Evolutionary conservation across 2,329 filamentous ascomycete genomes (phyloP).

Genomic region (Cladorrhinum sp.): DNA sequence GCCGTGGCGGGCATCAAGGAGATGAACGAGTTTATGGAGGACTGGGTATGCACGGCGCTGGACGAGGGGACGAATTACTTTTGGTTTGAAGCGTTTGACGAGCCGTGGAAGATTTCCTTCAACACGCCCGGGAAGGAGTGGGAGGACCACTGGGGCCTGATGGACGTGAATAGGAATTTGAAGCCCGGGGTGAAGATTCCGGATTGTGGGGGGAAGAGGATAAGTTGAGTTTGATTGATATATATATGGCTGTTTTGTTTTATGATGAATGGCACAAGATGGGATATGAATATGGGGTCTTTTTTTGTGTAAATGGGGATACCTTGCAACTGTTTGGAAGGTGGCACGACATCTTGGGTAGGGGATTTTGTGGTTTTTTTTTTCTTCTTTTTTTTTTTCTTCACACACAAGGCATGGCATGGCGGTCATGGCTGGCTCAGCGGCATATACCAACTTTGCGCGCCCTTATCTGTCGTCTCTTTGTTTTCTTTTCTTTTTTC

Average conservation of each 20-base stretch:
- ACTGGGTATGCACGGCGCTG: slow-evolving; percentile 79
- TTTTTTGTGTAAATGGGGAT: background rate
- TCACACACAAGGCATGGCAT: background rate
- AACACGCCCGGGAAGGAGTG: slow-evolving; percentile 68
- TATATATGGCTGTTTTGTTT: background rate
- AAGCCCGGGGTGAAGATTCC: slow-evolving; percentile 84
- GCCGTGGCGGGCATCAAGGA: slow-evolving; percentile 75
- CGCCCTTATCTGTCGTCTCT: too few species aligned
- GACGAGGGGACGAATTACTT: slow-evolving; percentile 87
- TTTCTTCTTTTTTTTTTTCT: background rate
- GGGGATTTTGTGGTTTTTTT: background rate
- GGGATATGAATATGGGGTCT: background rate
- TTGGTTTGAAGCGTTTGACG: slow-evolving; percentile 96
- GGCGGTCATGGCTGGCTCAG: too few species aligned
- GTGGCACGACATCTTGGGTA: background rate
- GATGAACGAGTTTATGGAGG: slow-evolving; percentile 81
- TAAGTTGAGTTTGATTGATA: slow-evolving; percentile 28
- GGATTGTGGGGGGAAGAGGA: slow-evolving; percentile 74
- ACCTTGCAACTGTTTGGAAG: background rate
- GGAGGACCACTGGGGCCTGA: slow-evolving; percentile 94
- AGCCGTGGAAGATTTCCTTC: slow-evolving; percentile 85
- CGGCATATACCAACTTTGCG: background rate
- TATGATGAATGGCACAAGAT: background rate
- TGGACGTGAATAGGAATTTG: slow-evolving; percentile 80
- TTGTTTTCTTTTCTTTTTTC: too few species aligned